These are phyloP conservation scores for Kodamaea laetipori DNA, from an alignment of 805 yeast species.

Conservation along the genomic window DNA sequence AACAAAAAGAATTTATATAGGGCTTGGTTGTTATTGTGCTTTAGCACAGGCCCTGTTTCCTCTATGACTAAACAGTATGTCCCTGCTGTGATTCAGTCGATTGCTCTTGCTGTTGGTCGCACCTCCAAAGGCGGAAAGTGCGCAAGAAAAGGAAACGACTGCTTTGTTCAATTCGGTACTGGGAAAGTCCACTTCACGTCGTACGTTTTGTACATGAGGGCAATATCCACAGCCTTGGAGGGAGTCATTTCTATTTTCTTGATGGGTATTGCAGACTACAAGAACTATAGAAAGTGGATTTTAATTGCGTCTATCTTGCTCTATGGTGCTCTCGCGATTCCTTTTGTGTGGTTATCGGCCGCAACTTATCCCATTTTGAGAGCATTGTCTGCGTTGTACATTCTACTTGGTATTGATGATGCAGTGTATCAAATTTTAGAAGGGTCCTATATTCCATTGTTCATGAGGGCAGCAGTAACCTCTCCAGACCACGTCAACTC, in stretches of 20 bases:
- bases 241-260: constrained; percentile 36
- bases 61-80: constrained; percentile 44
- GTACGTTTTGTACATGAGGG: constrained; percentile 39
- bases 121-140: constrained; percentile 28
- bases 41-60: constrained; percentile 45
- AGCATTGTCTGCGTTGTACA: constrained; percentile 32
- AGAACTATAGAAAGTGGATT: constrained; percentile 36
- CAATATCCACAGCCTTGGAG: constrained; percentile 41
- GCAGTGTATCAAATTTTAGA: constrained; percentile 39
- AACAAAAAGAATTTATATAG: constrained; percentile 22
- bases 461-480: constrained; percentile 36
- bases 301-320: constrained; percentile 32
- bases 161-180: constrained; percentile 38
- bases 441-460: constrained; percentile 42
- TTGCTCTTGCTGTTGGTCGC: constrained; percentile 33
- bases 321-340: constrained; percentile 38
- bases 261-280: constrained; percentile 45
- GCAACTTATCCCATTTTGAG: constrained; percentile 22
- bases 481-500: constrained; percentile 13
- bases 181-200: constrained; percentile 37
- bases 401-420: constrained; percentile 29
- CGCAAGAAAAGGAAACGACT: constrained; percentile 34
- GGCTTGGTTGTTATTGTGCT: constrained; percentile 42
- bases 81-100: constrained; percentile 43
- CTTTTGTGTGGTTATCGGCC: constrained; percentile 34